phyloP scores from a whole-genome alignment of 2,329 filamentous ascomycete species.

The Cytospora paraplurivora region DNA sequence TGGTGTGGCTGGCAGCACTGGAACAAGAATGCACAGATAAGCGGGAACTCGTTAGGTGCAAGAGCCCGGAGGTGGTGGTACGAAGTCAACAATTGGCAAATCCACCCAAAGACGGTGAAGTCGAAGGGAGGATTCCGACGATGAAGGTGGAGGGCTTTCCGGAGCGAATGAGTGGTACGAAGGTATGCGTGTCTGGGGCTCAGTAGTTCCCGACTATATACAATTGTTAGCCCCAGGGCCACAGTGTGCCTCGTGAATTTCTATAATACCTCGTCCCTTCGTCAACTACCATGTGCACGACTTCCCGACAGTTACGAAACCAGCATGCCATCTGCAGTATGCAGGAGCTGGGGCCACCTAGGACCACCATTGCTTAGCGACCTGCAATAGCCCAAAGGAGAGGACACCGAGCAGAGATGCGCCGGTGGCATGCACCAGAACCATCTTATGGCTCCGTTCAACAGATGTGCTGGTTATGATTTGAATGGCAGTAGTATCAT shows the following conservation, averaged over 20 bases:
- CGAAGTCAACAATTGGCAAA: constrained; percentile 85
- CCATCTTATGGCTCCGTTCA: neutral
- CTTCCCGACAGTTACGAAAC: neutral
- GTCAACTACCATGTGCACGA: no score
- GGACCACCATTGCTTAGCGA: neutral
- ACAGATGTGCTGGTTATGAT: neutral
- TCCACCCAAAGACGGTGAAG: constrained; percentile 42
- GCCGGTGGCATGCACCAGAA: neutral
- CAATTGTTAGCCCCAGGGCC: neutral
- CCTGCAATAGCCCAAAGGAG: neutral
- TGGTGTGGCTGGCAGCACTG: constrained; percentile 87
- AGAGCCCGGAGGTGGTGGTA: constrained; percentile 91
- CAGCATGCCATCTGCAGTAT: neutral
- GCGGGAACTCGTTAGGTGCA: constrained; percentile 75
- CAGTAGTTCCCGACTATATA: neutral
- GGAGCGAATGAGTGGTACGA: neutral
- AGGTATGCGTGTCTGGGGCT: neutral
- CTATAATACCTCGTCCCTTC: neutral
- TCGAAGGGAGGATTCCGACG: constrained; percentile 23
- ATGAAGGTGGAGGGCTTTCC: constrained; percentile 13
- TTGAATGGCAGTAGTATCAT: neutral
- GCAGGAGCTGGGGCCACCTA: neutral
- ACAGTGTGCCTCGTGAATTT: neutral
- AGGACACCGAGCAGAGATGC: neutral
- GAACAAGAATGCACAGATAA: constrained; percentile 78